phyloP scores from a whole-genome alignment of 1,284 basidiomycete genomes.

The Coniophora puteana region DNA sequence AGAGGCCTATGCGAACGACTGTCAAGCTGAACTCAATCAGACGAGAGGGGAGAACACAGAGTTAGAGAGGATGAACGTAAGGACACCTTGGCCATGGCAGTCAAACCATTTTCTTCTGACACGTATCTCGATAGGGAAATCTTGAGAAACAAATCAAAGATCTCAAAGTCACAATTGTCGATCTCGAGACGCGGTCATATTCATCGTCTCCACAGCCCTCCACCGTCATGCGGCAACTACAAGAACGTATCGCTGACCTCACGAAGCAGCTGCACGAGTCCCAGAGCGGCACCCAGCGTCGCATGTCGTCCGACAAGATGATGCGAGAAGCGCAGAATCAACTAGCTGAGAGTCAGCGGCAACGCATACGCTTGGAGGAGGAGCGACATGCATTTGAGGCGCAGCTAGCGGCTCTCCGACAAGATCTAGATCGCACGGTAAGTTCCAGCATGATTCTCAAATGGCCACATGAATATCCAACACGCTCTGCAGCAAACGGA shows the following conservation, averaged over 20 bases:
- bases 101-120: conserved; percentile 4
- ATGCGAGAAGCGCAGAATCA: conserved; percentile 52
- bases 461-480: not conserved
- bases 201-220: conserved; percentile 58
- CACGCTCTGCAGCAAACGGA: conserved; percentile 57
- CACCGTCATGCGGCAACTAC: conserved; percentile 51
- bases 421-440: conserved; percentile 59
- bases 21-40: conserved; percentile 71
- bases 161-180: conserved; percentile 74
- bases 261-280: conserved; percentile 55
- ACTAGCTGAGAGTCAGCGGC: conserved; percentile 57
- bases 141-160: conserved; percentile 84
- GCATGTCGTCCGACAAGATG: conserved; percentile 49
- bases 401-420: conserved; percentile 53
- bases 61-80: conserved; percentile 72
- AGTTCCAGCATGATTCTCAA: conserved; percentile 16
- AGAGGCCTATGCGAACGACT: conserved; percentile 71
- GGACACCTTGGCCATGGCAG: conserved; percentile 23
- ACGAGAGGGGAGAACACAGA: conserved; percentile 76
- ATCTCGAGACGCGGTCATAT: conserved; percentile 77
- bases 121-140: conserved; percentile 48
- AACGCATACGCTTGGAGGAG: conserved; percentile 57
- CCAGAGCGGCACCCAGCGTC: conserved; percentile 42
- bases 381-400: conserved; percentile 57
- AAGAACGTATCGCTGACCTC: conserved; percentile 71